A percentile compares a stretch with the other conserved stretches of the same genome.
Evolutionary conservation across 768 basidiomycete genomes (phyloP).

Genomic region (Zangia roseola): DNA sequence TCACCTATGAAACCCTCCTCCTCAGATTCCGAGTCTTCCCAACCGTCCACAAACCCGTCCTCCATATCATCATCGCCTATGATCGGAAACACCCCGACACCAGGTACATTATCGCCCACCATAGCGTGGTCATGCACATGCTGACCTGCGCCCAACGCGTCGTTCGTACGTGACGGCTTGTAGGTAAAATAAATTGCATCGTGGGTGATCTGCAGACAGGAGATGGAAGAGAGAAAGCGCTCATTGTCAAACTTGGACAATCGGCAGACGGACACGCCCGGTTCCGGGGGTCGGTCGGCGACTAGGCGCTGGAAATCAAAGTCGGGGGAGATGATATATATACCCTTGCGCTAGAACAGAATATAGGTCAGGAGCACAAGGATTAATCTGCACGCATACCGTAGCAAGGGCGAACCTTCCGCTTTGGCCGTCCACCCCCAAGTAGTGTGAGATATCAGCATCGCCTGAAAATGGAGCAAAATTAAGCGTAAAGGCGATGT

Average conservation of each 20-base stretch:
- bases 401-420: conserved; percentile 47
- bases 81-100: conserved; percentile 1
- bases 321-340: conserved; percentile 26
- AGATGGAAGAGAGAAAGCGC: conserved; percentile 28
- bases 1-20: conserved; percentile 11
- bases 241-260: conserved; percentile 16
- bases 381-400: conserved; percentile 25
- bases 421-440: conserved; percentile 43
- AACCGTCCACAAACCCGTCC: conserved; percentile 9
- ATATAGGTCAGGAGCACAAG: not conserved
- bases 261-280: conserved; percentile 26
- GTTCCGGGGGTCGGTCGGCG: conserved; percentile 33
- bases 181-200: conserved; percentile 50
- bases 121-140: not conserved
- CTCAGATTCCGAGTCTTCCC: conserved; percentile 17
- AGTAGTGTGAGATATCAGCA: conserved; percentile 40
- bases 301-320: conserved; percentile 17
- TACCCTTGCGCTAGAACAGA: conserved; percentile 20
- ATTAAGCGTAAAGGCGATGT: conserved; percentile 28
- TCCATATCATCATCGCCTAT: conserved; percentile 8
- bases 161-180: conserved; percentile 5
- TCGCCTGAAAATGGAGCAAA: conserved; percentile 17
- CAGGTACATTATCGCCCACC: not conserved
- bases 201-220: conserved; percentile 56
- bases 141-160: not conserved